These are phyloP conservation scores for Desmodesmus armatus DNA, from an alignment of 139 green algal genomes.

Conservation along the genomic window DNA sequence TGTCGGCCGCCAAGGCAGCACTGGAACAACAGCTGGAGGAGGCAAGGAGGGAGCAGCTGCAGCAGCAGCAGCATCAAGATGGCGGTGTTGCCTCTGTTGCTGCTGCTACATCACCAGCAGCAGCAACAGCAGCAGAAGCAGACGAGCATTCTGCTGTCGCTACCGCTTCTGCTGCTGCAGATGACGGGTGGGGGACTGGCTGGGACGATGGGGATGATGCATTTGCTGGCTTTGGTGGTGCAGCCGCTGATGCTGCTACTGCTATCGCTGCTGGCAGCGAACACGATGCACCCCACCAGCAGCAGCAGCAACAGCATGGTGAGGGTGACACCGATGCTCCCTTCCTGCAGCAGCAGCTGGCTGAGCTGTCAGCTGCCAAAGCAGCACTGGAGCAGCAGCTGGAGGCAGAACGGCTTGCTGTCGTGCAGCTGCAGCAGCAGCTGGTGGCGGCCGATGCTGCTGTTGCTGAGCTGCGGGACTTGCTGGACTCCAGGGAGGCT, in stretches of 20 bases:
- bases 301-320: neutral
- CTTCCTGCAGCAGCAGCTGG: slow-evolving; percentile 10
- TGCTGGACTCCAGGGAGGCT: neutral
- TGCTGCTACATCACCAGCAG: neutral
- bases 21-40: too few relatives aligned
- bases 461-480: slow-evolving; percentile 15
- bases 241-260: too few relatives aligned
- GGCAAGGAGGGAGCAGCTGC: too few relatives aligned
- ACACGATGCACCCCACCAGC: neutral
- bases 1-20: slow-evolving; percentile 3
- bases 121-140: neutral
- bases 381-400: too few relatives aligned
- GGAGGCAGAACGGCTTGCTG: neutral
- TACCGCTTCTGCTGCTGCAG: neutral
- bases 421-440: slow-evolving; percentile 31
- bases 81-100: neutral
- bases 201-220: too few relatives aligned
- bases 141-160: neutral
- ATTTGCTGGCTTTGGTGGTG: slow-evolving; percentile 3
- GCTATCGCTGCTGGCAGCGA: too few relatives aligned
- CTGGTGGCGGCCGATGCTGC: neutral
- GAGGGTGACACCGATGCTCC: neutral
- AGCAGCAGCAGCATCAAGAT: neutral
- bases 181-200: neutral
- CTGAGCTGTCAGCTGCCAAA: neutral